Base-by-base conservation (phyloP, 1,139 yeast species). In the Geotrichum europaeum region DNA sequence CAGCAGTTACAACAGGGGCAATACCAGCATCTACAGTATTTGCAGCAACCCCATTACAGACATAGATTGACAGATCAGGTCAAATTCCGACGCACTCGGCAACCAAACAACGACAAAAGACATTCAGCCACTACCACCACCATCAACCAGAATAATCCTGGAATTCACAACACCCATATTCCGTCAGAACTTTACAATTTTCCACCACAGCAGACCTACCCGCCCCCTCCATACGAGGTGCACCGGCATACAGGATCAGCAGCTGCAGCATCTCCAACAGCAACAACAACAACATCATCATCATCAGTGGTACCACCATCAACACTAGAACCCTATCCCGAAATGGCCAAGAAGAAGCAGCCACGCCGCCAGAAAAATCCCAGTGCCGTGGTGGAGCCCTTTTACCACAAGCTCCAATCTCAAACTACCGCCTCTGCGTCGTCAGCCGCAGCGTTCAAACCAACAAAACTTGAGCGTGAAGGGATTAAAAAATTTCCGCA, bases 401-500 rank as follows among this genome's bases (percentile, higher is more conserved):
- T n/a, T 12, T 13, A 13, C 4, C 40, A 13, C 15, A 34, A 34
- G 40, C 15, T 13, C n/a, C n/a, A 15, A 34, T 10, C 36, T 6
- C 13, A 9, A 32, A 13, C 36, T 6, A 3, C 36, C 10, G 36
- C 36, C 36, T 32, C 36, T 10, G 36, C 36, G 36, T 9, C 36
- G 36, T 32, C 40, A 12, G n/a, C n/a, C 4, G n/a, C n/a, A 7
- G 40, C 15, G n/a, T 2, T 34, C 15, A 34, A 34, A 5, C 40
- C 40, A 34, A 34, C n/a, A 10, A 34, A 34, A 5, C 40, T 34
- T 3, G 40, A 34, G 9, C 40, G 40, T 4, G 40, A 78, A 5
- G 40, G 40, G 5, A 34, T 34, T 5, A 34, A 34, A 15, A 34
- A 76, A 63, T 76, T 76, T 61, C 78, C 79, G 0, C 64, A 75